Percentiles rank a stretch among this genome's conserved stretches.
Evolutionary conservation across 257 asterid species (phyloP).

Genomic region (Solanum ossicruentum): DNA sequence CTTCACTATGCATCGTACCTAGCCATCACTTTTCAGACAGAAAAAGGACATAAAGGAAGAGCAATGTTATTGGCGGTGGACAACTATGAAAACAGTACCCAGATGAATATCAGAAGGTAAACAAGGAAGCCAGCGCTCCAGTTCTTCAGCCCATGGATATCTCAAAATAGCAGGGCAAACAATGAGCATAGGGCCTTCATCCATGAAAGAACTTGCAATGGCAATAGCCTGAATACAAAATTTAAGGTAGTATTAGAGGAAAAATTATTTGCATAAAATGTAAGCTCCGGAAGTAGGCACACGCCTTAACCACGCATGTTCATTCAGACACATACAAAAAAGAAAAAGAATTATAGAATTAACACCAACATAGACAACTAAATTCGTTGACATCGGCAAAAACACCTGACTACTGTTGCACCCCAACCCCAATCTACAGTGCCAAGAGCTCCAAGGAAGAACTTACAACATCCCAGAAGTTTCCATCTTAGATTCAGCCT

Average conservation of each 20-base stretch:
- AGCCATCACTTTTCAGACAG: background rate
- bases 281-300: background rate
- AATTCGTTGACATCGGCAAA: background rate
- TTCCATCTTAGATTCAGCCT: background rate
- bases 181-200: constrained; percentile 82
- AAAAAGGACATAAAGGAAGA: background rate
- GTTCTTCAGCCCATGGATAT: constrained; percentile 88
- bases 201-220: constrained; percentile 71
- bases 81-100: constrained; percentile 30
- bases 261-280: background rate
- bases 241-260: background rate
- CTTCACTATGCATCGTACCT: background rate
- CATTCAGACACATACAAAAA: background rate
- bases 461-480: background rate
- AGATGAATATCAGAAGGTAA: constrained; percentile 89
- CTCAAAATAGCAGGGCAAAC: constrained; percentile 97
- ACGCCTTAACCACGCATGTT: too few species aligned
- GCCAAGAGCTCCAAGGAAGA: background rate
- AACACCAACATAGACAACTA: background rate
- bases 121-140: constrained; percentile 93
- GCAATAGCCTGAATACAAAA: constrained; percentile 63
- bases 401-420: background rate
- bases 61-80: background rate
- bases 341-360: background rate
- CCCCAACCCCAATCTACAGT: background rate